These are phyloP conservation scores for Aspergillus brasiliensis DNA, from an alignment of 2,329 filamentous ascomycete species.

Conservation along the genomic window DNA sequence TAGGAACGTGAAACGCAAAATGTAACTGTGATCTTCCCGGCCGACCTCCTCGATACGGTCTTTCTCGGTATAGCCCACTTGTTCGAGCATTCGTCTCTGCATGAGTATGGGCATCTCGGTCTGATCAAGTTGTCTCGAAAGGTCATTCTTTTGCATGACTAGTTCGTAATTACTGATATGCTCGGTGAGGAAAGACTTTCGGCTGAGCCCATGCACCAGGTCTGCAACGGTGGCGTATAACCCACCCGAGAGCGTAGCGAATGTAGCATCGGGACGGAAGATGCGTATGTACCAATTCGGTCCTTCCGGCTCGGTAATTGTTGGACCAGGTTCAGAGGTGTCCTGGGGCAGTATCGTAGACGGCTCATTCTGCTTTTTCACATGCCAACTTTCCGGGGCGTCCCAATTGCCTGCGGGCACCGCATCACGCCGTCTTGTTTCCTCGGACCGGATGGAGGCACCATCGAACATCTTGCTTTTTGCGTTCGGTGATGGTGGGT, in stretches of 20 bases:
- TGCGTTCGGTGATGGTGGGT: slow-evolving; percentile 72
- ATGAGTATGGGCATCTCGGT: slow-evolving; percentile 84
- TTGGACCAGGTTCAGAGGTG: slow-evolving; percentile 69
- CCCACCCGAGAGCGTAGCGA: slow-evolving; percentile 83
- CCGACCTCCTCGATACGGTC: slow-evolving; percentile 92
- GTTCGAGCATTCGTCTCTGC: slow-evolving; percentile 86
- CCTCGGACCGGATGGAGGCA: slow-evolving; percentile 30
- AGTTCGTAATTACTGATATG: slow-evolving; percentile 94
- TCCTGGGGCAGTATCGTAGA: slow-evolving; percentile 42
- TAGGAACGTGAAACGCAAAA: slow-evolving; percentile 93
- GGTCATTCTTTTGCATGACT: slow-evolving; percentile 88
- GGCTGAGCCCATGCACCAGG: slow-evolving; percentile 84
- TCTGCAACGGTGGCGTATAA: slow-evolving; percentile 84
- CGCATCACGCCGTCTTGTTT: slow-evolving; percentile 35
- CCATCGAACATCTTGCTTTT: slow-evolving; percentile 40
- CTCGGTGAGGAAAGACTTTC: slow-evolving; percentile 91
- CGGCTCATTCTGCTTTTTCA: slow-evolving; percentile 63
- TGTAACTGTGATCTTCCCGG: slow-evolving; percentile 94
- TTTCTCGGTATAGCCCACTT: slow-evolving; percentile 83
- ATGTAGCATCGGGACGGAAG: slow-evolving; percentile 90
- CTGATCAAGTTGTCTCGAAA: slow-evolving; percentile 76
- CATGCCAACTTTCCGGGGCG: slow-evolving; percentile 95
- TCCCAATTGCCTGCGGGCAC: slow-evolving; percentile 70
- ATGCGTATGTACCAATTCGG: slow-evolving; percentile 89
- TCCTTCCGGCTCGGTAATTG: slow-evolving; percentile 72